These are phyloP conservation scores for Colletotrichum scovillei DNA, from an alignment of 2,329 filamentous ascomycete genomes.

Conservation along the genomic window DNA sequence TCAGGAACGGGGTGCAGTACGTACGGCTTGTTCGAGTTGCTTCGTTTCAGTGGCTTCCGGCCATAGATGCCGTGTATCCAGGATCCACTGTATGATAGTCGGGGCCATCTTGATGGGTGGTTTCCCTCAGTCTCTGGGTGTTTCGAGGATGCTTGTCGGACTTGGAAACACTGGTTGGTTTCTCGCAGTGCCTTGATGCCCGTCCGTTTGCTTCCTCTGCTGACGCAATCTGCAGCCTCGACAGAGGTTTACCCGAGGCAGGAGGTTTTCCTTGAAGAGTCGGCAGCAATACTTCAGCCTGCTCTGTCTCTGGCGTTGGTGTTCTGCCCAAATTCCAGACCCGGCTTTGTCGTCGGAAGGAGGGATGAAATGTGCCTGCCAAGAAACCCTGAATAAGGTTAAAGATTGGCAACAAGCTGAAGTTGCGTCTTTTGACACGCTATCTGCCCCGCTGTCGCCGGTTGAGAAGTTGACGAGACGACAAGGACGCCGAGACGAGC, in stretches of 20 bases:
- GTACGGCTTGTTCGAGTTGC: slow-evolving; percentile 59
- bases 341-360: slow-evolving; percentile 13
- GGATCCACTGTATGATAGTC: slow-evolving; percentile 68
- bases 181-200: not conserved
- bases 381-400: slow-evolving; percentile 19
- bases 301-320: not conserved
- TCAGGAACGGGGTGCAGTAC: slow-evolving; percentile 36
- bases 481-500: slow-evolving; percentile 11
- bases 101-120: slow-evolving; percentile 38
- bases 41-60: slow-evolving; percentile 60
- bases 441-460: slow-evolving; percentile 3
- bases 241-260: not conserved
- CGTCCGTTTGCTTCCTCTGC: not conserved
- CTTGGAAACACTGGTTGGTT: not conserved
- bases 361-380: slow-evolving; percentile 16
- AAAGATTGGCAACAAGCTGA: slow-evolving; percentile 7
- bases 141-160: slow-evolving; percentile 13
- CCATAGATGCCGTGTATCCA: slow-evolving; percentile 71
- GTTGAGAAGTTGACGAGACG: slow-evolving; percentile 1
- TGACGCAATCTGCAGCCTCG: not conserved
- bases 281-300: not conserved
- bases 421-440: slow-evolving; percentile 5
- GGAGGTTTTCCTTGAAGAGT: not conserved
- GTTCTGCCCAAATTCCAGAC: not conserved
- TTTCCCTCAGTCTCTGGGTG: not conserved